Evolutionary conservation across 345 rosid genomes (phyloP), one percentile per base, ranked within the genome.

Genomic region (Lenwebbia sp.): DNA sequence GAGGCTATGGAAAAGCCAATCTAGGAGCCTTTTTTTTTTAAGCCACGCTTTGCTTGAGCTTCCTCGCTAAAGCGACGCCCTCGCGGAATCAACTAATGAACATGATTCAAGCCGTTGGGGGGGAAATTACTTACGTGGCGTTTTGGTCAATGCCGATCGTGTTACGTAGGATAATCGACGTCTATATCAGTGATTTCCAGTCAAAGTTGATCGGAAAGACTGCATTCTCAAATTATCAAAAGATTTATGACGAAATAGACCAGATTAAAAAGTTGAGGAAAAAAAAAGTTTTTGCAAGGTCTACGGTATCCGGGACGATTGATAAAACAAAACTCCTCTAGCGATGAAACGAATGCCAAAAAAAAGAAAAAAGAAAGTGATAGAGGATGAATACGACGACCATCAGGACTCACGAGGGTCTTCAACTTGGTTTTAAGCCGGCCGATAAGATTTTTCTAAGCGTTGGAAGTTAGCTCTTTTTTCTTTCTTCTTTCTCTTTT

Each of bases 191-290:
- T 0, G 1, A 62, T 62, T 62, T 62, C 2, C 2, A 0, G 1
- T 0, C 4, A 28, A 28, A 60, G 0, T 62, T 28, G 3, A 0
- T 2, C 0, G 1, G 0, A 62, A 62, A 2, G 3, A 0, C 0
- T 62, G 28, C 0, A 1, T 62, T 28, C 1, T 14, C 3, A 58
- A n/a, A 57, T 57, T 3, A 10, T 57, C 51, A 52, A 52, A 52
- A 52, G 2, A 52, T 52, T 14, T 52, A 52, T 1, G 19, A 52
- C 17, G 13, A 58, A n/a, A 2, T 60, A 2, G 8, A 28, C 12
- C 21, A 60, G 13, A 13, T 60, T 28, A 0, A 28, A 28, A 60
- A 6, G 0, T 60, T 60, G 13, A 28, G 15, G 7, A 54, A 54
- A 54, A 22, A 7, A 4, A 7, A 14, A 1, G 22, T 30, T 30